phyloP scores from a whole-genome alignment of 2,329 filamentous ascomycete species.

The Sporothrix variecibatus region DNA sequence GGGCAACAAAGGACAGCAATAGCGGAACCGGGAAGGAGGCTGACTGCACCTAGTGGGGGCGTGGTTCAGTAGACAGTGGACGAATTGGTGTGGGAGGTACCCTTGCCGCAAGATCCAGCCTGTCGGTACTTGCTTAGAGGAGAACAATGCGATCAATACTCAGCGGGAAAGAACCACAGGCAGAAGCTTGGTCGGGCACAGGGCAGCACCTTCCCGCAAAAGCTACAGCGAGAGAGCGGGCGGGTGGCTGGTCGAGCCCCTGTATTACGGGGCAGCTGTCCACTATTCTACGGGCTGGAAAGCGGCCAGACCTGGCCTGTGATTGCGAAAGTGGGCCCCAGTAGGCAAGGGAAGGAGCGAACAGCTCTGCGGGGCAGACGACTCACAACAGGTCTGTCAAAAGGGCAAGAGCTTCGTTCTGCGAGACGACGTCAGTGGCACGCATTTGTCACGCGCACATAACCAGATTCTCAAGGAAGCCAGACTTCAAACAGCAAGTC shows the following conservation, averaged over 20 bases:
- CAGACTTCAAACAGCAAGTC: not conserved
- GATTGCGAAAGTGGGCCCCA: conserved; percentile 12
- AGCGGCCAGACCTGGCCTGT: not conserved
- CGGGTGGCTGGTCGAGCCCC: conserved; percentile 12
- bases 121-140: not conserved
- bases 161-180: not conserved
- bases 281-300: not conserved
- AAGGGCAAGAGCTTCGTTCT: not conserved
- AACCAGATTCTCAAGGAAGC: not conserved
- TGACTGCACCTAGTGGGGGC: conserved; percentile 5
- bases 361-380: not conserved
- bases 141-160: not conserved
- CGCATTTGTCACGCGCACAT: not conserved
- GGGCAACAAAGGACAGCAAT: not conserved
- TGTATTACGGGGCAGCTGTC: not conserved
- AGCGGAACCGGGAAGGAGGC: not conserved
- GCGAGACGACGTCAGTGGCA: conserved; percentile 16
- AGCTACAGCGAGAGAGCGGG: not conserved
- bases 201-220: not conserved
- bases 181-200: conserved; percentile 1
- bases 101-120: conserved; percentile 1
- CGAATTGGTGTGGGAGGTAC: not conserved
- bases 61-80: not conserved
- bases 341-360: not conserved
- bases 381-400: not conserved